phyloP scores from a whole-genome alignment of 495 filamentous ascomycete species.

The Venustampulla echinocandica region DNA sequence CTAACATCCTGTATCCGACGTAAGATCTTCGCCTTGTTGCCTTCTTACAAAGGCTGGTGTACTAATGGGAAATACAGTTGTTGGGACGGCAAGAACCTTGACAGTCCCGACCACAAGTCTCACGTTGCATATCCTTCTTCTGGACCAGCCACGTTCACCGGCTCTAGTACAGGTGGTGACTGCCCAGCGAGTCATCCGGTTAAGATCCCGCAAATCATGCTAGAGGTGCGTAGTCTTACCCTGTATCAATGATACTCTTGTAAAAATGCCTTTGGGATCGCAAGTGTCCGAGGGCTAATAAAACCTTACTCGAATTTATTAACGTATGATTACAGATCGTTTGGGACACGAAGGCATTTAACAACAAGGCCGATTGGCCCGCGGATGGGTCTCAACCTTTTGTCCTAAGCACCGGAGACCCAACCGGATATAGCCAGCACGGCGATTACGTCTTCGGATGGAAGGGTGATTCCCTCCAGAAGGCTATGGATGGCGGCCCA shows the following conservation, averaged over 20 bases:
- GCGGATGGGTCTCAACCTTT: slow-evolving; percentile 40
- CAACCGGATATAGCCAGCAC: slow-evolving; percentile 35
- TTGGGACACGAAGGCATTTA: slow-evolving; percentile 43
- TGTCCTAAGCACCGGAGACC: slow-evolving; percentile 32
- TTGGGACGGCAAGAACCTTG: slow-evolving; percentile 72
- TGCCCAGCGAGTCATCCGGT: slow-evolving; percentile 44
- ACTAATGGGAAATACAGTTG: slow-evolving; percentile 44
- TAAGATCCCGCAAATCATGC: slow-evolving; percentile 48
- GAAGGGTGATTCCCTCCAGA: slow-evolving; percentile 22
- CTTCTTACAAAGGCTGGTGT: background rate
- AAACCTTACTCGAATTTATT: background rate
- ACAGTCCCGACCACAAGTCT: slow-evolving; percentile 38
- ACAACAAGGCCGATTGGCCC: slow-evolving; percentile 44
- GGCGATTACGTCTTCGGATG: slow-evolving; percentile 44
- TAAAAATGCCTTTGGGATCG: no score
- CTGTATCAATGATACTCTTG: slow-evolving; percentile 2
- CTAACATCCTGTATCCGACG: slow-evolving; percentile 79
- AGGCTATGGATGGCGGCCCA: slow-evolving; percentile 35
- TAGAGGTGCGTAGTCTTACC: slow-evolving; percentile 37
- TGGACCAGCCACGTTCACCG: slow-evolving; percentile 37
- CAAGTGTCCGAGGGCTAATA: background rate
- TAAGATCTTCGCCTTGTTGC: background rate
- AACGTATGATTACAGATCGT: slow-evolving; percentile 37
- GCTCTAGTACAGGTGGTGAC: slow-evolving; percentile 49
- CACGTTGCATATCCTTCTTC: slow-evolving; percentile 47